Evolutionary conservation across 306 rosid genomes (phyloP), one percentile per base, ranked within the genome.

Genomic region (Cajanus cajan): DNA sequence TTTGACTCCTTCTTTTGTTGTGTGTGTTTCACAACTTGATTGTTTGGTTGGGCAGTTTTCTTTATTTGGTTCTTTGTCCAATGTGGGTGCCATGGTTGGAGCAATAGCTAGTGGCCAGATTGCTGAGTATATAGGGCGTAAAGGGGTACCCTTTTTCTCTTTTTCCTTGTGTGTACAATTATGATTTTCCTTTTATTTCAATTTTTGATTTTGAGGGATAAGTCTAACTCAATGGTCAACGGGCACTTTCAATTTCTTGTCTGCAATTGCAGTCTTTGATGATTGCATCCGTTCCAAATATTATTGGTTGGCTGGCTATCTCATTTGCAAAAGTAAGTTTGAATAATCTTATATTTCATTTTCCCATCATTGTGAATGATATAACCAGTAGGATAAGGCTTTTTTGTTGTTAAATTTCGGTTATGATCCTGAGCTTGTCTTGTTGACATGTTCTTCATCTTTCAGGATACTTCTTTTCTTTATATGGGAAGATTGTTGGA

Each of bases 71-170:
- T 95, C 98, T 72, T 74, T 95, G 63, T 92, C 96, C 81, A 95
- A 95, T 79, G 98, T 95, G 54, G 99, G 99, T 58, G 98, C 98
- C 52, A 95, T 95, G 99, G 86, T 95, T 68, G 99, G 99, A 76
- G 99, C 99, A 79, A 91, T 95, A 80, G 86, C 98, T 28, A 95
- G 99, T 80, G 99, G 99, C 54, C 99, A 95, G 78, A 85, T 95
- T 84, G 87, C 99, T 12, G 99, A 95, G 81, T 89, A 90, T 85
- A 83, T 93, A 34, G 99, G 99, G 19, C 94, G 99, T 31, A 95
- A 95, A 89, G 99, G 99, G 96, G 99, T 95, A 82, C 55, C 62
- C 37, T 24, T 55, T 11, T n/a, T 24, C 63, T 11, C 0, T 33
- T 15, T 18, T 83, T 18, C 16, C 12, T 40, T 55, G 76, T 25